phyloP scores from a whole-genome alignment of 176 grass and related monocot genomes.

The Musa troglodytarum region DNA sequence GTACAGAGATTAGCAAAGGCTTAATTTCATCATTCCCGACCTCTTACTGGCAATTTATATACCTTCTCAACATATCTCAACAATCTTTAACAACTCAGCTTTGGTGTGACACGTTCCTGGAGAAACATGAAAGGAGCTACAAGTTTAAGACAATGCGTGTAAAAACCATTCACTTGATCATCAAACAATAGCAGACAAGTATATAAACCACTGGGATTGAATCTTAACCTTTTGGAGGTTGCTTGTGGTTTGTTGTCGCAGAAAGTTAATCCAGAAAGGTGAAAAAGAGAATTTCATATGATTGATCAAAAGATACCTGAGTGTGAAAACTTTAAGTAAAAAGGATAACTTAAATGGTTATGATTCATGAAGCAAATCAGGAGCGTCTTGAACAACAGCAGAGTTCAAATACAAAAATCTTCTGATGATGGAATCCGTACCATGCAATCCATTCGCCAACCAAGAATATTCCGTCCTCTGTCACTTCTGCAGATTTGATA shows the following conservation, averaged over 20 bases:
- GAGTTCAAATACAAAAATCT: background rate
- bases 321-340: too few relatives aligned
- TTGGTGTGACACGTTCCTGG: slow-evolving; percentile 80
- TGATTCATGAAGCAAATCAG: background rate
- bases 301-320: too few relatives aligned
- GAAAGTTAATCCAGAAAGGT: too few relatives aligned
- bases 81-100: slow-evolving; percentile 66
- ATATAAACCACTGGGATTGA: background rate
- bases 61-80: slow-evolving; percentile 85
- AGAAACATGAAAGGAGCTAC: background rate
- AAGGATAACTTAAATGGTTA: slow-evolving; percentile 1
- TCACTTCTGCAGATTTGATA: slow-evolving; percentile 51
- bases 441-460: slow-evolving; percentile 99
- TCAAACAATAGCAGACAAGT: background rate
- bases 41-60: slow-evolving; percentile 62
- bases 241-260: too few relatives aligned
- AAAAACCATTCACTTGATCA: background rate
- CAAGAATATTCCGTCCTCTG: slow-evolving; percentile 87
- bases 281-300: too few relatives aligned
- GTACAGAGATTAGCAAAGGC: background rate
- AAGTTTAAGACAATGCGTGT: background rate
- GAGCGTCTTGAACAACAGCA: background rate
- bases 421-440: slow-evolving; percentile 27
- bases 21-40: background rate
- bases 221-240: background rate